Evolutionary conservation across 768 basidiomycete species (phyloP), one percentile per base, ranked within the genome.

Genomic region (Termitomyces sp.): DNA sequence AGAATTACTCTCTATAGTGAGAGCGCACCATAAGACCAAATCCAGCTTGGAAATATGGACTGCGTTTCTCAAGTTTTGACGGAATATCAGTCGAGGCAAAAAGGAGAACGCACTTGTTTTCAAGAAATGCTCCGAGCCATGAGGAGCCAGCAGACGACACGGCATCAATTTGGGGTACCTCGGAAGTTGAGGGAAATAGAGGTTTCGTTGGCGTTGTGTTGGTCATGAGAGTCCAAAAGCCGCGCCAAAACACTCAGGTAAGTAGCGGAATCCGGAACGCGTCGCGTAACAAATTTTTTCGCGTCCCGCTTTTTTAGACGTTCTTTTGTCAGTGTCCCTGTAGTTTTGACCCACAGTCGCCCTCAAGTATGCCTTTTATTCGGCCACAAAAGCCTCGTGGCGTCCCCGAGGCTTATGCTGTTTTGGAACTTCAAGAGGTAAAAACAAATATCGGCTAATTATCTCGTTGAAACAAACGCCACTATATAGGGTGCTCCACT

Each of bases 31-130:
- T 95, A 37, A 99, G 82, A 36, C 96, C 97, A 67, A 98, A 98
- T 27, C 97, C 96, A 48, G 96, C 97, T 69, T 96, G 93, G 69
- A 99, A 98, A 76, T 94, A 95, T 37, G 94, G 96, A 70, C 97
- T 99, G 66, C 68, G 65, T 68, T 67, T 61, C 57, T 67, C 64
- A 39, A 54, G 32, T 43, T 53, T 59, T 49, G 57, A n/a, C 13
- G 45, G 22, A 53, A 22, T 24, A 33, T 40, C 16, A 22, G 7
- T 2, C 16, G 2, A 53, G 45, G 52, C 58, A 30, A 13, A 16
- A 39, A 46, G 55, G 57, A n/a, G n/a, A 51, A 78, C 88, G 75
- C 69, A 90, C 88, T 90, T 90, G 76, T 88, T 85, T 57, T 78
- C 79, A 24, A 84, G 69, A 33, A 88, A 69, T 42, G 64, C 64